Base-by-base conservation (phyloP, 139 green algal genomes). In the Chlamydomonas sp. region DNA sequence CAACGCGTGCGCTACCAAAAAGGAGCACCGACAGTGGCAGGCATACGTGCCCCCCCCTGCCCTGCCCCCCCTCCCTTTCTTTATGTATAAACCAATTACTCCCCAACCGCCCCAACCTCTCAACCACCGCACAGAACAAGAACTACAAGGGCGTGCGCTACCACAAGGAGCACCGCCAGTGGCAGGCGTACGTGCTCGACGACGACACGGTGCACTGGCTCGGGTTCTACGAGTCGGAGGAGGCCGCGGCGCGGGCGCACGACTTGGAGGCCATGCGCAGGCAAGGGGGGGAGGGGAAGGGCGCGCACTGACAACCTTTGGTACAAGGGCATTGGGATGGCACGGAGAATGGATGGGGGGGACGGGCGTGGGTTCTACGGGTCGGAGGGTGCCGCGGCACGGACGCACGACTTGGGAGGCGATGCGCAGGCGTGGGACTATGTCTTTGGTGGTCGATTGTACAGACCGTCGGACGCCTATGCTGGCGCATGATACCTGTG, bases 181-280 rank as follows among this genome's bases (percentile, higher is more conserved):
- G 35, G 48, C 50, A 73, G 31, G 50, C 57, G 22, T 58, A 67
- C 57, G 6, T 65, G 8, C 50, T 65, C 22, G 35, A 73, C 36
- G 50, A 67, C 37, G 68, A 73, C 36, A 3, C 61, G 65, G 59
- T 69, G 36, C 36, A 69, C 24, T 71, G 65, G 70, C 58, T 74
- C 0, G 75, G 75, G 4, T 50, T 63, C n/a, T 76, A 37, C 35
- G 65, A 74, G 24, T 58, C 6, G 1, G 70, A 81, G 30, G 65
- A 74, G 16, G 75, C 76, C 22, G 75, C 75, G 29, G 75, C 75
- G 0, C 43, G 35, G 1, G 70, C 70, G 0, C 63, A 81, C 33
- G 75, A 81, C 48, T 47, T 22, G 0, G 75, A 81, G 58, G 64
- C 58, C 1, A 10, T 81, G 1, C 60, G 62, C 5, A 61, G 58